Evolutionary conservation across 2,329 filamentous ascomycete species (phyloP).

Genomic region (Drechmeria coniospora): DNA sequence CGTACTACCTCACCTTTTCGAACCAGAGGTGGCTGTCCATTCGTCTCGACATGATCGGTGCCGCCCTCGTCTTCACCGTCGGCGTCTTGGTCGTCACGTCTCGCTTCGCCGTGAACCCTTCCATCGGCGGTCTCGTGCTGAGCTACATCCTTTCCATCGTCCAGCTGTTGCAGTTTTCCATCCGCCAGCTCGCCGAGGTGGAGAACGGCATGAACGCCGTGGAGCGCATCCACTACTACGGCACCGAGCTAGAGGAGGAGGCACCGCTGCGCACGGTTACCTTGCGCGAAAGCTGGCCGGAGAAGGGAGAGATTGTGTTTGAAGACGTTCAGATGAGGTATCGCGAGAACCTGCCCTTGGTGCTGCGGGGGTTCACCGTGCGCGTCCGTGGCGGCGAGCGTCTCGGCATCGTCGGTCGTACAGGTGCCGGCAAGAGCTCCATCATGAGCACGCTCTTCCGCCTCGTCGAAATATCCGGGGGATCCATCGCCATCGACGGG

Average conservation of each 20-base stretch:
- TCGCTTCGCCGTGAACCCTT: constrained; percentile 70
- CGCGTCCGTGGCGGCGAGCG: constrained; percentile 62
- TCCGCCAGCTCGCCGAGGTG: constrained; percentile 84
- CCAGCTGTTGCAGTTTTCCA: constrained; percentile 90
- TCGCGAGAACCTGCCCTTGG: constrained; percentile 53
- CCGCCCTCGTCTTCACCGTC: constrained; percentile 69
- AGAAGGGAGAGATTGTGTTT: constrained; percentile 68
- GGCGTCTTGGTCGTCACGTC: constrained; percentile 87
- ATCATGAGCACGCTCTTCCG: constrained; percentile 77
- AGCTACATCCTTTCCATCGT: constrained; percentile 89
- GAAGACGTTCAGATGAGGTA: constrained; percentile 68
- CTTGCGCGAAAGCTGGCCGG: constrained; percentile 65
- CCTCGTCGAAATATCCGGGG: constrained; percentile 49
- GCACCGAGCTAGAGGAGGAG: constrained; percentile 73
- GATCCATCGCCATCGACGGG: constrained; percentile 49
- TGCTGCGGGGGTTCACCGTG: constrained; percentile 55
- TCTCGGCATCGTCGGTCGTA: constrained; percentile 68
- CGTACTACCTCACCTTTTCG: constrained; percentile 88
- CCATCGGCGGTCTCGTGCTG: constrained; percentile 73
- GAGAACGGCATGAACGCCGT: constrained; percentile 98
- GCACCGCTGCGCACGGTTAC: constrained; percentile 65
- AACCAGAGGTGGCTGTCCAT: constrained; percentile 90
- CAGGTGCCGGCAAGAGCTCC: constrained; percentile 68
- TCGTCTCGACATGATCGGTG: constrained; percentile 72
- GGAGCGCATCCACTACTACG: constrained; percentile 83